Conservation (phyloP, 768 basidiomycete genomes). For the Trametes maxima region DNA sequence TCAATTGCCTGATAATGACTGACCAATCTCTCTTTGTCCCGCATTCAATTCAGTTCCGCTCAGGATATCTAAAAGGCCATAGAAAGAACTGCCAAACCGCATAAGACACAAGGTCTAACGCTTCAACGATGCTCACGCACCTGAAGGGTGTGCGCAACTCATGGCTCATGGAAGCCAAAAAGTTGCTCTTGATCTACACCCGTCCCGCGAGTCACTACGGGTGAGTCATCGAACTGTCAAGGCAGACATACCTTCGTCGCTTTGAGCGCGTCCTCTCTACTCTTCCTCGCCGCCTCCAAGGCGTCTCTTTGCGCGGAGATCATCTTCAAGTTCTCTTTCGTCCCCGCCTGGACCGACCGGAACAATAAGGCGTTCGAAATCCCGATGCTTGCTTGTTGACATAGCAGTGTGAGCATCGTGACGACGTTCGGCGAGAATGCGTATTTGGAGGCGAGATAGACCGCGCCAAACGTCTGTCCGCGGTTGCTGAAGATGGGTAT, state of each 20-base stretch:
- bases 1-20: neutral
- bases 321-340: constrained; percentile 75
- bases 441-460: constrained; percentile 68
- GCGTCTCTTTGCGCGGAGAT: constrained; percentile 72
- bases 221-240: neutral
- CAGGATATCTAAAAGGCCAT: constrained; percentile 73
- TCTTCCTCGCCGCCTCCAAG: constrained; percentile 67
- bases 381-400: constrained; percentile 76
- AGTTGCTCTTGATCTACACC: constrained; percentile 72
- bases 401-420: constrained; percentile 63
- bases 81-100: constrained; percentile 57
- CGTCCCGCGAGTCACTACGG: too few species aligned
- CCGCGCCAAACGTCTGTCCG: constrained; percentile 72
- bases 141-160: constrained; percentile 79
- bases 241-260: constrained; percentile 58
- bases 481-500: constrained; percentile 75
- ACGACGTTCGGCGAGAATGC: constrained; percentile 63
- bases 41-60: constrained; percentile 70
- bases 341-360: constrained; percentile 73
- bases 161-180: constrained; percentile 76
- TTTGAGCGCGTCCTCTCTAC: constrained; percentile 72
- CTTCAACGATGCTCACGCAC: constrained; percentile 34
- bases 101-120: neutral
- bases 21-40: constrained; percentile 72
- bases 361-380: constrained; percentile 76